Base-by-base conservation (phyloP, 225 moss, liverwort and hornwort genomes). In the Polytrichum commune region DNA sequence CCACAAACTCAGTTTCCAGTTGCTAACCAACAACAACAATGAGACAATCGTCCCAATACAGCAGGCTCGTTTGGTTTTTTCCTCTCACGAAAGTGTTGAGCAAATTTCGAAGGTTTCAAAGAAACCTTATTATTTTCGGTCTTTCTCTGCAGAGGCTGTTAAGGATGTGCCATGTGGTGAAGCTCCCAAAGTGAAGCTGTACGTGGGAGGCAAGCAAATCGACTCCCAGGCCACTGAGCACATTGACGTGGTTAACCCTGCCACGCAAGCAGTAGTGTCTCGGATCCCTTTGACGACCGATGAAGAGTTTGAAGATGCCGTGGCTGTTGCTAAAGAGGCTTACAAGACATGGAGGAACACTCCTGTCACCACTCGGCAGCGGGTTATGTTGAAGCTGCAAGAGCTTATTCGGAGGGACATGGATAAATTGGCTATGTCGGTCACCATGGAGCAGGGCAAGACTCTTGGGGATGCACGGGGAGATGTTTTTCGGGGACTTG, bases 321-420 rank as follows among this genome's bases (percentile, higher is more conserved):
- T 96, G 8, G 77, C 86, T 33, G 89, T 88, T 63, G 96, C 96
- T n/a, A 93, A 89, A 68, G 82, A 88, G 63, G 93, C 96, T 0
- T 96, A 70, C 78, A 73, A 85, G 19, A 86, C 83, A 33, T 96
- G 96, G 96, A 92, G 83, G 69, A 81, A 76, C 16, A 91, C 86
- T 9, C 96, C 96, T 60, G 78, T 96, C 79, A 93, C 96, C 1
- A 79, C 86, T 64, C 75, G 96, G 64, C 96, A 96, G 78, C 82
- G 96, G 20, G 78, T 93, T 32, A 96, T 96, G 96, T 85, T 96
- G 63, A 96, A 96, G 88, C 71, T 96, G 76, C 96, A 96, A 83
- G 93, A 86, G 83, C 88, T 96, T 57, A 96, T 96, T 70, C 92
- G 96, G 5, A 82, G 96, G 55, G 96, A 93, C 74, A 93, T 91